These are phyloP conservation scores for Xylariaceae sp. DNA, from an alignment of 2,329 filamentous ascomycete genomes.

Conservation along the genomic window DNA sequence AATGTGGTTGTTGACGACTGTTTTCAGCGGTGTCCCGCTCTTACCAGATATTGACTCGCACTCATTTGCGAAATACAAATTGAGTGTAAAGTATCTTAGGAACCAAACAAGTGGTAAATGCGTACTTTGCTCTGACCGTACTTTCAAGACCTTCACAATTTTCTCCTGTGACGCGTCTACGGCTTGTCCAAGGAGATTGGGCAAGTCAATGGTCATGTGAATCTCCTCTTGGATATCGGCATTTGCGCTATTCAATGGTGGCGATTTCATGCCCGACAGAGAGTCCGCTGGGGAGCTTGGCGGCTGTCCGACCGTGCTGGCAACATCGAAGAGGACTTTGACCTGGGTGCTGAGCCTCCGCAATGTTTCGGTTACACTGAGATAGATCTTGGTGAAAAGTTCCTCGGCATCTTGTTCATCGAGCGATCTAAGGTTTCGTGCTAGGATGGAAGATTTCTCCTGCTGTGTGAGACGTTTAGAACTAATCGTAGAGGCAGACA, in stretches of 20 bases:
- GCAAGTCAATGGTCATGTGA: conserved; percentile 73
- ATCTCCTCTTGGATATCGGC: conserved; percentile 66
- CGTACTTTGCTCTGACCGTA: conserved; percentile 71
- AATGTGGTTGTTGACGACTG: conserved; percentile 77
- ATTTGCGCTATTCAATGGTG: conserved; percentile 49
- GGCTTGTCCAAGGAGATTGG: conserved; percentile 73
- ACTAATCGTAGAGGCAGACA: conserved; percentile 75
- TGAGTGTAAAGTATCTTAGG: conserved; percentile 78
- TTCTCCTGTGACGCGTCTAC: conserved; percentile 79
- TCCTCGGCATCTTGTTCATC: conserved; percentile 82
- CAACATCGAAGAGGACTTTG: conserved; percentile 92
- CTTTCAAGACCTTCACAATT: conserved; percentile 71
- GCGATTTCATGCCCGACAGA: conserved; percentile 47
- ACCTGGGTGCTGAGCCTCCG: conserved; percentile 84
- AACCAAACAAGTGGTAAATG: conserved; percentile 68
- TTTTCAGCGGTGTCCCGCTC: conserved; percentile 73
- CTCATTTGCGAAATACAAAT: conserved; percentile 79
- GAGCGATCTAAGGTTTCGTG: conserved; percentile 80
- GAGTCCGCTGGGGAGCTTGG: conserved; percentile 39
- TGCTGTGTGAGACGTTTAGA: conserved; percentile 71
- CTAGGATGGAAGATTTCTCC: conserved; percentile 85
- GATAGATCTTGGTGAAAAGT: conserved; percentile 79
- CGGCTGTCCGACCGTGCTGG: conserved; percentile 64
- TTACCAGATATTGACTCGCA: conserved; percentile 81
- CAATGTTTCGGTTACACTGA: conserved; percentile 81